Base-by-base conservation (phyloP, 2,329 filamentous ascomycete genomes). In the Pestalotiopsis sp. region DNA sequence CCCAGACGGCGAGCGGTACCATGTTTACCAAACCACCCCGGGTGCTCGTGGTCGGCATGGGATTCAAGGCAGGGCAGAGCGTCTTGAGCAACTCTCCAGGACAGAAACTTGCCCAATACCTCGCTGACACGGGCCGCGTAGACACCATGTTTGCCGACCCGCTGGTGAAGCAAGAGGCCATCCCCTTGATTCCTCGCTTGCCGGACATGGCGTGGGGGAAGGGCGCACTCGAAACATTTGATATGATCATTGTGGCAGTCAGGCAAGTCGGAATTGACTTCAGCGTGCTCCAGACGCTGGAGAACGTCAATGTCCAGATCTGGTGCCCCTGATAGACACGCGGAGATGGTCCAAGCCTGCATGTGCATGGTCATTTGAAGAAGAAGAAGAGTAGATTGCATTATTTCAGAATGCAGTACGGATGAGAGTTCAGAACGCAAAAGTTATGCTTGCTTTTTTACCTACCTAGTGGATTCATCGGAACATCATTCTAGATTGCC, bases 31-130 rank as follows among this genome's bases (percentile, higher is more conserved):
- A 27, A 17, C n/a, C 62, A 14, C 49, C 64, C 31, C 64, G 64
- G 13, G 77, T 85, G 1, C 76, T 86, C 0, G 81, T 86, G 3
- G 83, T 83, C 0, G 85, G 85, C 0, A 78, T 86, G 52, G 85
- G 84, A 3, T 87, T 87, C 78, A 87, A 87, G 74, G 78, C 64
- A 5, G 85, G 85, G 3, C 84, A 87, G 71, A 80, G 82, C 0
- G 80, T 83, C 61, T 74, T 86, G 2, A 81, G 79, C 68, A 84
- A 85, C 71, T 86, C 84, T 0, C 85, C 85, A 0, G 83, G 84
- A 1, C 75, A 85, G 61, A 81, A 81, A 65, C 73, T 85, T 5
- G 79, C 81, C 38, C 80, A 78, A 68, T 79, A 73, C 56, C 75
- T 84, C 23, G 25, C 27, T 23, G 45, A 66, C 5, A 57, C 79